Evolutionary conservation across 129 eudicot genomes (phyloP).

Genomic region (Apium graveolens): DNA sequence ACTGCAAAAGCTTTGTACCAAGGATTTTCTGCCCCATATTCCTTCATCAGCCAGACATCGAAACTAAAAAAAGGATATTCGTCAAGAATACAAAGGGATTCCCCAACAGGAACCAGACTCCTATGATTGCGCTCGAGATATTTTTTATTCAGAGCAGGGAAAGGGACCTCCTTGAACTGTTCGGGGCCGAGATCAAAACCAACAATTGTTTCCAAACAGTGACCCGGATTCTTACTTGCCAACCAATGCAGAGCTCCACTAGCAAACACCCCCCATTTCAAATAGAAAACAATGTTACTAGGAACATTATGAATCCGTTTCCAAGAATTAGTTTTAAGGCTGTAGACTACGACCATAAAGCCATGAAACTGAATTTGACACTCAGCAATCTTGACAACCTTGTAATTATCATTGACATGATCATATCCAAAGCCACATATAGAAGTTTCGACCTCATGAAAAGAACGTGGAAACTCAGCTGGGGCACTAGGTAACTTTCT

Average conservation of each 20-base stretch:
- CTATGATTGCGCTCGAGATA: background rate
- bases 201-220: background rate
- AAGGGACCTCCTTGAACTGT: background rate
- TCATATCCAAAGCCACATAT: slow-evolving; percentile 6
- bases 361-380: background rate
- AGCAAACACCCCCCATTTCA: background rate
- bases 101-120: background rate
- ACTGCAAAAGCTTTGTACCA: background rate
- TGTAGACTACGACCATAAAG: background rate
- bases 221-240: background rate
- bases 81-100: background rate
- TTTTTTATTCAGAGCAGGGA: background rate
- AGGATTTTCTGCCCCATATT: background rate
- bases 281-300: background rate
- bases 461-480: background rate
- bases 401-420: background rate
- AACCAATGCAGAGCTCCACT: slow-evolving; percentile 7
- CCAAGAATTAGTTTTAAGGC: background rate
- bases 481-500: background rate
- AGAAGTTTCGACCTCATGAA: background rate
- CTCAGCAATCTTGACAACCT: background rate
- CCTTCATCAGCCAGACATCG: background rate
- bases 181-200: background rate
- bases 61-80: background rate
- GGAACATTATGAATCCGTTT: background rate